phyloP scores from a whole-genome alignment of 306 rosid genomes.

The Betula pendula region DNA sequence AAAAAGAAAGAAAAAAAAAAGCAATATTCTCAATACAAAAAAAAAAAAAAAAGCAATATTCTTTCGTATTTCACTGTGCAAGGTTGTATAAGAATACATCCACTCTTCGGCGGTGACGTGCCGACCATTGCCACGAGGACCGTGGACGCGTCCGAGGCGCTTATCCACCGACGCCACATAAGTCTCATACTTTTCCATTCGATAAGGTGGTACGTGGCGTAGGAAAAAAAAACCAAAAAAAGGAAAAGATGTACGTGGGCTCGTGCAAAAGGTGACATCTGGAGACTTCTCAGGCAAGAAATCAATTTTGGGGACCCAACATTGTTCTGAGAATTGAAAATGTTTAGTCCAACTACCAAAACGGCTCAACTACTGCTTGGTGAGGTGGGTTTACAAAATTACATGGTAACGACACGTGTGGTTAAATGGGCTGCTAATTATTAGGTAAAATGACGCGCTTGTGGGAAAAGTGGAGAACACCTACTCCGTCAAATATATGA shows the following conservation, averaged over 20 bases:
- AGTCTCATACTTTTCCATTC: background rate
- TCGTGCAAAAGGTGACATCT: background rate
- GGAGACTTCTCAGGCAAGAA: background rate
- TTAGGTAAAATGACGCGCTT: background rate
- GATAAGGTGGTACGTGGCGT: conserved; percentile 15
- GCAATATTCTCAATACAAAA: no score
- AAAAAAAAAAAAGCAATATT: background rate
- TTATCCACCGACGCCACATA: conserved; percentile 30
- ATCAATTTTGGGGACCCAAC: background rate
- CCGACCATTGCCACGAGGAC: conserved; percentile 38
- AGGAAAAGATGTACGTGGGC: no score
- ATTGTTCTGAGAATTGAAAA: background rate
- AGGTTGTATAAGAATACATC: background rate
- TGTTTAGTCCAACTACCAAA: conserved; percentile 12
- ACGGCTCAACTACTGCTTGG: background rate
- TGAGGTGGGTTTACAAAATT: background rate
- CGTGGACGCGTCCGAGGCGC: no score
- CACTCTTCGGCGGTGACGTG: background rate
- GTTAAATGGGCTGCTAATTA: no score
- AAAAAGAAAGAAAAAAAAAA: background rate
- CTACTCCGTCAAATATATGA: no score
- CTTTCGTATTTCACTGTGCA: background rate
- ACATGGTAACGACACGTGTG: background rate
- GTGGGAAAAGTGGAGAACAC: background rate
- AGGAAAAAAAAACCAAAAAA: no score